Conservation (phyloP, 768 basidiomycete genomes). For the Xerocomellus chrysenteron region DNA sequence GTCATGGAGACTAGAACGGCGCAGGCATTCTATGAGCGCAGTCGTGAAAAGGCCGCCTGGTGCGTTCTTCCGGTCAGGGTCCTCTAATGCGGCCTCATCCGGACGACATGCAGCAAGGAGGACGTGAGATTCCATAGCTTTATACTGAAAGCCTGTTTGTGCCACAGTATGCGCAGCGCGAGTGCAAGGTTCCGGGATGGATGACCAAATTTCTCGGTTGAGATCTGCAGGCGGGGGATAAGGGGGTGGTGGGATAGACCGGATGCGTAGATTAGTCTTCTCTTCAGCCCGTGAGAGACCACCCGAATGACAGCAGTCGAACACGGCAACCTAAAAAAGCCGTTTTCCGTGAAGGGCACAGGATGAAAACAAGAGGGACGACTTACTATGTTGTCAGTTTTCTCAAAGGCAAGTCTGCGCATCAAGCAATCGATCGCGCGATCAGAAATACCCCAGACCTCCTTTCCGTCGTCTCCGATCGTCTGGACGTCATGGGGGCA, state of each 20-base stretch:
- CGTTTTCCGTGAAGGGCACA: not conserved
- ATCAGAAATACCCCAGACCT: constrained; percentile 15
- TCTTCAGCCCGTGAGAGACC: constrained; percentile 13
- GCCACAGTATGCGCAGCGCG: constrained; percentile 9
- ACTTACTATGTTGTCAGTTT: constrained; percentile 21
- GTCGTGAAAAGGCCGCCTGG: constrained; percentile 20
- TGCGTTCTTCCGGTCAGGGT: constrained; percentile 1
- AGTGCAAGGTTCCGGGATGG: not conserved
- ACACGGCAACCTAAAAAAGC: constrained; percentile 9
- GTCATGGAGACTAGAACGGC: constrained; percentile 4
- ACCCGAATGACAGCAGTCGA: constrained; percentile 24
- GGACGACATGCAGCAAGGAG: constrained; percentile 24
- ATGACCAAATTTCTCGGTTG: constrained; percentile 6
- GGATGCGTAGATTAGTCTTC: not conserved
- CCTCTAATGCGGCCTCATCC: constrained; percentile 11
- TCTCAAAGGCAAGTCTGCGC: constrained; percentile 15
- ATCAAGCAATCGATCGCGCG: constrained; percentile 12
- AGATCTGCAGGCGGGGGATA: constrained; percentile 15
- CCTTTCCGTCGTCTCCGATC: not conserved
- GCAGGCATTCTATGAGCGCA: constrained; percentile 17
- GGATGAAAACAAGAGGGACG: not conserved
- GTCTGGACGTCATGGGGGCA: constrained; percentile 14
- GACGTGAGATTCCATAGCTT: constrained; percentile 19
- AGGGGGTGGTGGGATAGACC: constrained; percentile 11
- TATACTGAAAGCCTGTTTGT: constrained; percentile 14